Base-by-base conservation (phyloP, 306 rosid species). In the Arachis hypogaea region DNA sequence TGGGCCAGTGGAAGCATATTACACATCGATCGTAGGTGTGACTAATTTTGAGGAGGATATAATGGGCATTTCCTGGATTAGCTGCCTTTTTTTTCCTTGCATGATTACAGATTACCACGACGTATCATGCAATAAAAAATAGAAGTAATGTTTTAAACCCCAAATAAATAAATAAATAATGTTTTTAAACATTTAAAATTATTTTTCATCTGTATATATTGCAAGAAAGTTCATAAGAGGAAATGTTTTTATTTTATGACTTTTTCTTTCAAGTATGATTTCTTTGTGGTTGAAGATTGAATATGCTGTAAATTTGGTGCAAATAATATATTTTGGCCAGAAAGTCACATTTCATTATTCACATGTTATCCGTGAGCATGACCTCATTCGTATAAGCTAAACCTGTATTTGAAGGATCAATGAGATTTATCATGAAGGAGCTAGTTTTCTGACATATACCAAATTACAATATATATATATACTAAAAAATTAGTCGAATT, bases 51-150 rank as follows among this genome's bases (percentile, higher is more conserved):
- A 6, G 43, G 2, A 2, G 16, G 16, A n/a, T 43, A 7, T 33
- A 33, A 33, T 36, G 66, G 58, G 9, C 4, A 55, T 38, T 52
- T 30, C 38, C 47, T 10, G 10, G 59, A 71, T 58, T 59, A 57
- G n/a, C 41, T 29, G 4, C 28, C 28, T 28, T 12, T 28, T 5
- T 44, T 9, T 54, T 40, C n/a, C 57, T 22, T 56, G 56, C 65
- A 42, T 56, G 54, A 57, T 43, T 70, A 55, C 65, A 41, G 42
- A 57, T 43, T 70, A 55, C 65, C 44, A 70, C 43, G 12, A 16
- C 60, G 11, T 40, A 10, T 28, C 42, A 9, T 4, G 63, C 63
- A 7, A 11, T 22, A 3, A 56, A 28, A 55, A 55, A 2, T 55
- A 22, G 16, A 55, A 50, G 22, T 50, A 11, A 50, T 11, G 16